Evolutionary conservation across 1,284 basidiomycete genomes (phyloP).

Genomic region (Puccinia polysora): DNA sequence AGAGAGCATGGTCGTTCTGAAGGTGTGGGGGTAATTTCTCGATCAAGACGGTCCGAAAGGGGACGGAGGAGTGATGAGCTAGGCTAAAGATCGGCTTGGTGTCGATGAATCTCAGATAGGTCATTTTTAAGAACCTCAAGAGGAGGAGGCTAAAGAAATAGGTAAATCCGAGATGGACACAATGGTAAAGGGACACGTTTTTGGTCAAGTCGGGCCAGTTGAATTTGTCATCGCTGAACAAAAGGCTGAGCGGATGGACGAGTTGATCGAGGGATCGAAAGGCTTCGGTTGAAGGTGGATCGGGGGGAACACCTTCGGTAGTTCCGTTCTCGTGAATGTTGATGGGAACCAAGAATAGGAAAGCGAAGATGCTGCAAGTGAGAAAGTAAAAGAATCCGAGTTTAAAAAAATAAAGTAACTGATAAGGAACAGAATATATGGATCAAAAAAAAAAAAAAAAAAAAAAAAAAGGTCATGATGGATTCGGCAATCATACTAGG

Average conservation of each 20-base stretch:
- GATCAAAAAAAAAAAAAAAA: conserved; percentile 46
- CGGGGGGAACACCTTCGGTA: conserved; percentile 52
- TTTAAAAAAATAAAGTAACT: conserved; percentile 43
- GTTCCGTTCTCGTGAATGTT: conserved; percentile 52
- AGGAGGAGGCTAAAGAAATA: conserved; percentile 51
- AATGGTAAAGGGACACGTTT: conserved; percentile 49
- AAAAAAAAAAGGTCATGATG: conserved; percentile 50
- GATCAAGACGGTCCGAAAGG: conserved; percentile 51
- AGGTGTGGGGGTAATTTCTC: conserved; percentile 51
- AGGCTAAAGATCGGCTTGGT: conserved; percentile 51
- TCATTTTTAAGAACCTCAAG: conserved; percentile 50
- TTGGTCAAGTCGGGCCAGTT: conserved; percentile 16
- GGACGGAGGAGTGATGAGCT: conserved; percentile 49
- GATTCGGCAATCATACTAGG: too few species aligned
- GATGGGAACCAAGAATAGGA: conserved; percentile 51
- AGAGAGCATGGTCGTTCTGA: conserved; percentile 49
- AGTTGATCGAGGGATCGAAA: conserved; percentile 39
- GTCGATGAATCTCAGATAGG: conserved; percentile 50
- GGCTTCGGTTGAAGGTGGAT: conserved; percentile 17
- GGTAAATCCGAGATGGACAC: conserved; percentile 50
- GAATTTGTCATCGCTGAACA: conserved; percentile 25
- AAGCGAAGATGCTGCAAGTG: conserved; percentile 37
- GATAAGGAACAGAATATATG: conserved; percentile 47
- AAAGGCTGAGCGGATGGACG: conserved; percentile 45
- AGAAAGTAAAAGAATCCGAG: conserved; percentile 41